A percentile compares a stretch with the other conserved stretches of the same genome.
Evolutionary conservation across 2,329 filamentous ascomycete species (phyloP).

Genomic region (Paraphaeosphaeria minitans): DNA sequence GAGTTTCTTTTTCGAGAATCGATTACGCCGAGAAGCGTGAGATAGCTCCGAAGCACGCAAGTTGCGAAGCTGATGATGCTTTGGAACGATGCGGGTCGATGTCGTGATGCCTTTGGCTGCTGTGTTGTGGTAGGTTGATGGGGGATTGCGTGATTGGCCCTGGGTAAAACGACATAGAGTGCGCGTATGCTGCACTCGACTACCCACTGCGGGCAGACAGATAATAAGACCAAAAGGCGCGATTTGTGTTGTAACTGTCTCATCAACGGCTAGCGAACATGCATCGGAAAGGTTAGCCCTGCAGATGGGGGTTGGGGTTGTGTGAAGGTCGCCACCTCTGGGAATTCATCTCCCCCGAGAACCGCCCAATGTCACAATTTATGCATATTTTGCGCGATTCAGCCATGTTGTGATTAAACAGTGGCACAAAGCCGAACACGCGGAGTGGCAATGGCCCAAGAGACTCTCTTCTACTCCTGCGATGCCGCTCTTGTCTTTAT

Average conservation of each 20-base stretch:
- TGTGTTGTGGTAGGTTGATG: constrained; percentile 26
- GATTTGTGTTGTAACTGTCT: not conserved
- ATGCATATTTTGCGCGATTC: constrained; percentile 39
- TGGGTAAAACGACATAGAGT: constrained; percentile 34
- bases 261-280: not conserved
- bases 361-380: constrained; percentile 33
- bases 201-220: constrained; percentile 13
- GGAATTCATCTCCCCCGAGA: constrained; percentile 2
- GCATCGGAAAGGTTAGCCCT: not conserved
- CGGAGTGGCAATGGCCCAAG: constrained; percentile 12
- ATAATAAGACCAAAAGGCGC: constrained; percentile 14
- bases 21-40: not conserved
- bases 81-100: not conserved
- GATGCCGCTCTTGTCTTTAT: constrained; percentile 2
- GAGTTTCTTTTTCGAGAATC: not conserved
- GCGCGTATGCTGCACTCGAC: constrained; percentile 15
- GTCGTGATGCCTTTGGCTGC: constrained; percentile 20
- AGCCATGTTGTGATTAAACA: constrained; percentile 25
- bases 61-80: constrained; percentile 13
- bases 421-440: constrained; percentile 8
- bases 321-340: constrained; percentile 1
- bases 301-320: constrained; percentile 3
- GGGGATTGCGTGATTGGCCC: constrained; percentile 43
- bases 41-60: constrained; percentile 33
- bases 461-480: not conserved